Evolutionary conservation across 2,329 filamentous ascomycete species (phyloP).

Genomic region (Orbilia ellipsospora): DNA sequence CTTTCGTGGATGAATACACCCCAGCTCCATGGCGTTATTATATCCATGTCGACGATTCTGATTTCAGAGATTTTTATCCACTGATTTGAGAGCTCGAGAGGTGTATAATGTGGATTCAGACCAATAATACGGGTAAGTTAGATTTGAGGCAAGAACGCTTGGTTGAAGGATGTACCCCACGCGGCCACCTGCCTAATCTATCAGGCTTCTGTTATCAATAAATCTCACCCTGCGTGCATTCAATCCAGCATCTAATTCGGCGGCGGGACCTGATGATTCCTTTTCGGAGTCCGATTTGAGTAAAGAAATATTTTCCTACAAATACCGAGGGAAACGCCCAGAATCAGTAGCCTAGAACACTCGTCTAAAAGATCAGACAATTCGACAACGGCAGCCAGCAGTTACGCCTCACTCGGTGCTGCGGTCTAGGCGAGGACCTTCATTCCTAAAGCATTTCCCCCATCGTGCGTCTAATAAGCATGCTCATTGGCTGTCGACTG

Average conservation of each 20-base stretch:
- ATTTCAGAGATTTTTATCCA: constrained; percentile 14
- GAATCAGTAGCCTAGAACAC: constrained; percentile 39
- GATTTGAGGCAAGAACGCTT: constrained; percentile 31
- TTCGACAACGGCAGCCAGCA: constrained; percentile 26
- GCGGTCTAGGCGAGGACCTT: constrained; percentile 8
- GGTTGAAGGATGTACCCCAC: constrained; percentile 17
- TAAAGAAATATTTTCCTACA: neutral
- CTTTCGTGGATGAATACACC: neutral
- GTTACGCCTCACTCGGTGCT: constrained; percentile 41
- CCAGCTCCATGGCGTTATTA: constrained; percentile 45
- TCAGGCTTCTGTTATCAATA: constrained; percentile 40
- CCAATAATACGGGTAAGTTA: constrained; percentile 14
- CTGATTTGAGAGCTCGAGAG: constrained; percentile 1
- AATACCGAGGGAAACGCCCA: neutral
- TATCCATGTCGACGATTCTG: constrained; percentile 8
- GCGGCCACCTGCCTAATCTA: constrained; percentile 47
- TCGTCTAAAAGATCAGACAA: constrained; percentile 25
- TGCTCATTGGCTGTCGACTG: constrained; percentile 36
- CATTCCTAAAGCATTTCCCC: neutral
- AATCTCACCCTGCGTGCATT: constrained; percentile 28
- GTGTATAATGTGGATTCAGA: constrained; percentile 9
- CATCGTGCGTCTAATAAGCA: constrained; percentile 34
- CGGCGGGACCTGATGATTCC: neutral
- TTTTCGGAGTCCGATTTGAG: constrained; percentile 3
- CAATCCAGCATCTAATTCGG: constrained; percentile 33